Conservation (phyloP, 768 basidiomycete species). For the Pulveroboletus ravenelii region DNA sequence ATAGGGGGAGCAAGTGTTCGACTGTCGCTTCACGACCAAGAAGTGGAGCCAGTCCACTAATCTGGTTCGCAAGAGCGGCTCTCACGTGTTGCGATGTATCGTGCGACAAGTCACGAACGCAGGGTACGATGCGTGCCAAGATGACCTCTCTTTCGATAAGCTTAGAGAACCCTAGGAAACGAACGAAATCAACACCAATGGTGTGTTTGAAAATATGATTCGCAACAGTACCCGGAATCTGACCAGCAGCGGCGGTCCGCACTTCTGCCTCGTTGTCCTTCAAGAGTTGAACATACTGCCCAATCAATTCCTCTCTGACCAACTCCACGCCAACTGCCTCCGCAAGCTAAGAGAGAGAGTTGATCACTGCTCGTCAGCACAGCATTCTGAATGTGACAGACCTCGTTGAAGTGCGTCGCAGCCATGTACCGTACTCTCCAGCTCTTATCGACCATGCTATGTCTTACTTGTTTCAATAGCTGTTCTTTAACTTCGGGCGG, state of each 20-base stretch:
- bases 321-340: slow-evolving; percentile 86
- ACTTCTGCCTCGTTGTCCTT: slow-evolving; percentile 99
- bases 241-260: slow-evolving; percentile 90
- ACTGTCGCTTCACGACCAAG: slow-evolving; percentile 91
- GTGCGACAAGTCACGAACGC: slow-evolving; percentile 89
- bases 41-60: slow-evolving; percentile 92
- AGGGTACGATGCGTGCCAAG: slow-evolving; percentile 87
- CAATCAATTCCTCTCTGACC: slow-evolving; percentile 89
- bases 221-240: slow-evolving; percentile 77
- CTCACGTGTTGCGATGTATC: slow-evolving; percentile 97
- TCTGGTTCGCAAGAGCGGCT: slow-evolving; percentile 92
- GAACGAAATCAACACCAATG: slow-evolving; percentile 7
- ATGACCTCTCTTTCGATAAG: slow-evolving; percentile 92
- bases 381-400: slow-evolving; percentile 27
- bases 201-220: background rate
- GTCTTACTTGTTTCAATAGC: slow-evolving; percentile 80
- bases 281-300: slow-evolving; percentile 86
- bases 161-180: slow-evolving; percentile 80
- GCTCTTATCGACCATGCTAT: slow-evolving; percentile 90
- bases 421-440: slow-evolving; percentile 99
- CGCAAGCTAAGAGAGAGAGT: slow-evolving; percentile 58
- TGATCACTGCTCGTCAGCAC: background rate
- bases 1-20: slow-evolving; percentile 93
- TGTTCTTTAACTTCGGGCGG: slow-evolving; percentile 91
- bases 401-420: slow-evolving; percentile 95